phyloP scores from a whole-genome alignment of 345 rosid species.

The sweet orange (Citrus sinensis) region DVS_A1.0 CM039161.1:22688001-22688500 shows the following conservation, averaged over 20 bases:
- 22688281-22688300: too few relatives aligned
- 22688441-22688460: neutral
- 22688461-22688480: too few relatives aligned
- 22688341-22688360: too few relatives aligned
- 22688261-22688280: too few relatives aligned
- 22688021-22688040: neutral
- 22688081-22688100: slow-evolving; percentile 31
- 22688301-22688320: too few relatives aligned
- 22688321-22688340: too few relatives aligned
- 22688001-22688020: neutral
- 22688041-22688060: neutral
- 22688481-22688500: neutral
- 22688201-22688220: too few relatives aligned
- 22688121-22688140: slow-evolving; percentile 7
- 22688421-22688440: neutral
- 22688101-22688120: slow-evolving; percentile 22
- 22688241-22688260: too few relatives aligned
- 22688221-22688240: too few relatives aligned
- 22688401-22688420: neutral
- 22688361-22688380: neutral
- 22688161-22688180: too few relatives aligned
- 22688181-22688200: too few relatives aligned
- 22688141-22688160: neutral
- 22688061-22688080: neutral
- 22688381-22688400: too few relatives aligned